These are phyloP conservation scores for Anethum foeniculum DNA, from an alignment of 140 eudicot genomes.

Conservation along the genomic window DNA sequence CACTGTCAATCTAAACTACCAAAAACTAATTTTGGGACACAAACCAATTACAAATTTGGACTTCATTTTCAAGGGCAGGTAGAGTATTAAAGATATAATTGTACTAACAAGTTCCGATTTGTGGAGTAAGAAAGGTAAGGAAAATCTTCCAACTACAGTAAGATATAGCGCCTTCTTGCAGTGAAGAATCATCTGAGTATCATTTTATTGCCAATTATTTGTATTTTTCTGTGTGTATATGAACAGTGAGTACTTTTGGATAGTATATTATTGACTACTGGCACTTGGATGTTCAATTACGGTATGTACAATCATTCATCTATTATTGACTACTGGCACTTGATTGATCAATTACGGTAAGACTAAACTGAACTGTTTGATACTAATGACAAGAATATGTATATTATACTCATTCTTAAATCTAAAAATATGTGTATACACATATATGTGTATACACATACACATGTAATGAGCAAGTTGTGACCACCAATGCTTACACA, in stretches of 20 bases:
- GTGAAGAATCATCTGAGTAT: background rate
- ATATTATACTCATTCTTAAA: background rate
- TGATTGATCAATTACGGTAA: background rate
- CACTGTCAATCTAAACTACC: background rate
- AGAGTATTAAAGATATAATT: background rate
- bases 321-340: background rate
- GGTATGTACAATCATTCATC: no score
- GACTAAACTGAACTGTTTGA: background rate
- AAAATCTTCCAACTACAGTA: background rate
- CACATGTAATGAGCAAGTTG: background rate
- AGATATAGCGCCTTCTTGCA: background rate
- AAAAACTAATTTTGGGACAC: background rate
- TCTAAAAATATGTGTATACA: background rate
- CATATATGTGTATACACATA: background rate
- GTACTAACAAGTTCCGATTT: background rate
- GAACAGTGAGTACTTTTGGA: background rate
- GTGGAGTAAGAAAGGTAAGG: background rate
- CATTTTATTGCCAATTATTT: background rate
- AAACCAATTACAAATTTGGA: background rate
- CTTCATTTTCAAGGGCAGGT: background rate
- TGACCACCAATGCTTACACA: background rate
- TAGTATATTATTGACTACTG: background rate
- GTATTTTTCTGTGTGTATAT: background rate
- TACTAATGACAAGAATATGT: background rate
- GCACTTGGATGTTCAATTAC: background rate